Conservation (phyloP, 2,329 filamentous ascomycete genomes). For the Canariomyces notabilis region DNA sequence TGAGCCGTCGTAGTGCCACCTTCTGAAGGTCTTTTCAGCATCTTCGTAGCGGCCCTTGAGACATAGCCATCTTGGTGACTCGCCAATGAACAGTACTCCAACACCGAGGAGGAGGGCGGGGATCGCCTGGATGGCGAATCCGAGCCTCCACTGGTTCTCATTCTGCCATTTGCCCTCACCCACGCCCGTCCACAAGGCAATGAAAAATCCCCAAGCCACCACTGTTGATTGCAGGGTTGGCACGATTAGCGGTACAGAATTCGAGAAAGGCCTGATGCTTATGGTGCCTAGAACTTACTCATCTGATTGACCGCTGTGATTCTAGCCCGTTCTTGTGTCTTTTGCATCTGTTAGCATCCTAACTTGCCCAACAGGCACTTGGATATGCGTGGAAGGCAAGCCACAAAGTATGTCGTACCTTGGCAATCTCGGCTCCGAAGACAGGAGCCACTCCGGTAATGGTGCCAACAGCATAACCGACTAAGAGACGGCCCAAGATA, state of each 20-base stretch:
- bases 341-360: neutral
- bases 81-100: conserved; percentile 33
- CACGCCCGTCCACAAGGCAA: conserved; percentile 37
- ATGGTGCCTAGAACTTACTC: conserved; percentile 27
- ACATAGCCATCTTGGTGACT: conserved; percentile 35
- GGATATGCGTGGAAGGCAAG: too few species aligned
- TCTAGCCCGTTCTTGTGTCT: conserved; percentile 35
- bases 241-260: neutral
- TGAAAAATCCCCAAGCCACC: conserved; percentile 39
- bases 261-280: too few species aligned
- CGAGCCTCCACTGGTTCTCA: conserved; percentile 36
- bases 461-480: conserved; percentile 37
- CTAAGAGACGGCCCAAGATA: conserved; percentile 34
- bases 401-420: conserved; percentile 23
- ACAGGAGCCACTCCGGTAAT: conserved; percentile 39
- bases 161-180: conserved; percentile 36
- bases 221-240: too few species aligned
- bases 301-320: conserved; percentile 39
- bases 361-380: neutral
- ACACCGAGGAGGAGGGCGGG: conserved; percentile 33
- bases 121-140: conserved; percentile 35
- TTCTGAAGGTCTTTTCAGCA: conserved; percentile 31
- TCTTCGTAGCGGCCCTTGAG: conserved; percentile 35
- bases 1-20: conserved; percentile 32
- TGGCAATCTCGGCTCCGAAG: conserved; percentile 38